Evolutionary conservation across 2,329 filamentous ascomycete species (phyloP).

Genomic region (Pseudopyricularia javanii): DNA sequence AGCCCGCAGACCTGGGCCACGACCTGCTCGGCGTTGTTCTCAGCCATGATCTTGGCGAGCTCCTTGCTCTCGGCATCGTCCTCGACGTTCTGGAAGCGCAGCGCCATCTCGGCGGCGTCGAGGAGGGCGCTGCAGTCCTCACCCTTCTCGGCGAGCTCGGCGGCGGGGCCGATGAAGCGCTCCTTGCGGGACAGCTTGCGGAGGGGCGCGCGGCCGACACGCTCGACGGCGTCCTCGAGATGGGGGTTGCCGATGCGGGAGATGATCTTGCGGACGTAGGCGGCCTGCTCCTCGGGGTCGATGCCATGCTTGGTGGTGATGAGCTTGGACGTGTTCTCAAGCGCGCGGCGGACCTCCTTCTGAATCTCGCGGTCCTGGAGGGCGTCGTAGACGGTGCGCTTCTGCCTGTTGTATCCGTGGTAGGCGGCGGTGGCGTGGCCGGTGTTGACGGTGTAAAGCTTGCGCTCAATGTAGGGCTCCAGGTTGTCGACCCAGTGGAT

Average conservation of each 20-base stretch:
- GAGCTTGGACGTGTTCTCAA: slow-evolving; percentile 75
- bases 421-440: slow-evolving; percentile 93
- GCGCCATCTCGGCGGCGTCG: slow-evolving; percentile 76
- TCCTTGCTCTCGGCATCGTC: slow-evolving; percentile 82
- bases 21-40: slow-evolving; percentile 59
- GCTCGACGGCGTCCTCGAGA: slow-evolving; percentile 84
- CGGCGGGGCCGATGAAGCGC: slow-evolving; percentile 86
- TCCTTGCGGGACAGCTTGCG: slow-evolving; percentile 92
- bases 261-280: slow-evolving; percentile 88
- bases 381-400: slow-evolving; percentile 81
- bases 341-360: slow-evolving; percentile 63
- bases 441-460: slow-evolving; percentile 99
- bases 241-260: slow-evolving; percentile 86
- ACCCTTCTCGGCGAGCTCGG: slow-evolving; percentile 73
- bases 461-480: slow-evolving; percentile 38
- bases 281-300: slow-evolving; percentile 58
- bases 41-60: slow-evolving; percentile 74
- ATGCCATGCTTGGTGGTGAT: slow-evolving; percentile 85
- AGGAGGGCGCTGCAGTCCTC: slow-evolving; percentile 63
- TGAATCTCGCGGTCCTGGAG: slow-evolving; percentile 72
- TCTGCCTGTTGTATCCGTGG: slow-evolving; percentile 78
- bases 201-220: slow-evolving; percentile 86
- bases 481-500: slow-evolving; percentile 6
- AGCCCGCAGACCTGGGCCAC: slow-evolving; percentile 75
- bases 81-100: slow-evolving; percentile 90